Conservation (phyloP, 495 filamentous ascomycete genomes). For the Penicillium nucicola region DNA sequence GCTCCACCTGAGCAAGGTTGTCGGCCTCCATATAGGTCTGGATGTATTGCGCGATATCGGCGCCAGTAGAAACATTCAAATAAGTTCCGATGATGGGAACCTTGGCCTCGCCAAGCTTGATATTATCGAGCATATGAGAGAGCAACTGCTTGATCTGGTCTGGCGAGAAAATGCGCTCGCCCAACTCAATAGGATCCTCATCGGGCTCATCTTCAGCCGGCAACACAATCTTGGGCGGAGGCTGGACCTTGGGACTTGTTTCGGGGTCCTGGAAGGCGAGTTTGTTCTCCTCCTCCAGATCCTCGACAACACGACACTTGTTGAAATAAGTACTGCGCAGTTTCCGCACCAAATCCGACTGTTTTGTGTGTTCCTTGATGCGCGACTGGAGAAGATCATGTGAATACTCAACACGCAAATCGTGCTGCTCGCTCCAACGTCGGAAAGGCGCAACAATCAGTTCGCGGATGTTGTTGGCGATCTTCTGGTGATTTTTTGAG, state of each 20-base stretch:
- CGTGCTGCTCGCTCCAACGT: slow-evolving; percentile 93
- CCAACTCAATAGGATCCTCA: slow-evolving; percentile 81
- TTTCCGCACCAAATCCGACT: slow-evolving; percentile 86
- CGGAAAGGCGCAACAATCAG: slow-evolving; percentile 91
- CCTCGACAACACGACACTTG: slow-evolving; percentile 93
- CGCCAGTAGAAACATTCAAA: slow-evolving; percentile 82
- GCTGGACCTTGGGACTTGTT: slow-evolving; percentile 43
- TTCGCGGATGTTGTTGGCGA: slow-evolving; percentile 92
- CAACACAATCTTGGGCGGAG: slow-evolving; percentile 60
- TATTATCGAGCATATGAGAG: slow-evolving; percentile 77
- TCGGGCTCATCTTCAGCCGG: slow-evolving; percentile 58
- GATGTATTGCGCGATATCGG: slow-evolving; percentile 92
- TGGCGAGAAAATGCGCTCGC: slow-evolving; percentile 77
- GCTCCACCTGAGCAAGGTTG: slow-evolving; percentile 84
- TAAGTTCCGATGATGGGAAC: slow-evolving; percentile 95
- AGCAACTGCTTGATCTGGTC: slow-evolving; percentile 90
- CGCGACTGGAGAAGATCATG: slow-evolving; percentile 87
- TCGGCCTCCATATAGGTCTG: slow-evolving; percentile 82
- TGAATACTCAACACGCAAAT: slow-evolving; percentile 82
- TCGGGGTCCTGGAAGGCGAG: slow-evolving; percentile 90
- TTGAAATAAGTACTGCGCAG: slow-evolving; percentile 96
- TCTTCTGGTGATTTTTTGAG: slow-evolving; percentile 86
- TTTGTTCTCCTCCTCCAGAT: slow-evolving; percentile 97
- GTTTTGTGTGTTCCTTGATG: slow-evolving; percentile 90
- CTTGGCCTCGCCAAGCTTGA: slow-evolving; percentile 85